Evolutionary conservation across 108 stramenopile species (phyloP), one percentile per base, ranked within the genome.

Genomic region (Nitzschia palea): DNA sequence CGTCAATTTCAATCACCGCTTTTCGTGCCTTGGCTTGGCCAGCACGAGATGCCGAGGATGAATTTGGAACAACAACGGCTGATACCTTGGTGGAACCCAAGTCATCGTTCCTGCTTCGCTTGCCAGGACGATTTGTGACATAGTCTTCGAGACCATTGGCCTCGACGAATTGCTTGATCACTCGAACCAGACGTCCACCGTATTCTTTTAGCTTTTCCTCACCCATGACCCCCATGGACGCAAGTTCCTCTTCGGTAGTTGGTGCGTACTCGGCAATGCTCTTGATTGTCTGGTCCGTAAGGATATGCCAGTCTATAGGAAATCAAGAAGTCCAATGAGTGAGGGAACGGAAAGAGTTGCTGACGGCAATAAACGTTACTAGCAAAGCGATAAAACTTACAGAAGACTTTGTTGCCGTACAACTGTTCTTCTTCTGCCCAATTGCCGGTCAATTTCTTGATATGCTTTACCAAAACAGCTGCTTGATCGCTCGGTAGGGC

Each of bases 401-500:
- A 91, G 25, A 74, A 86, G 8, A 91, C 81, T 29, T 90, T 86
- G 4, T 87, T 87, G 29, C 79, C 83, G 31, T 44, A 55, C 78
- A 88, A 78, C 55, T 82, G 82, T 68, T 94, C 93, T 80, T 94
- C 93, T 15, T 81, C 84, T 2, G 90, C 86, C 88, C 90, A 91
- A 63, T 86, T 88, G 0, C 29, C 34, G 8, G 83, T 77, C 44
- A 94, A 71, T 50, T 70, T 85, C 67, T 90, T 89, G 48, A 94
- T 85, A n/a, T 64, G 54, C 20, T 74, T 65, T 18, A 60, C 61
- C 25, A 94, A 71, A 9, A 65, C 74, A 36, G 74, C 59, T 14
- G 86, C 89, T 20, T 79, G 71, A 9, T 86, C 65, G 34, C 51
- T 44, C 3, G 89, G 87, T 36, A 90, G 77, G 18, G 85, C 62